Base-by-base conservation (phyloP, 441 rosid genomes). In the Bruguiera hainesii region DNA sequence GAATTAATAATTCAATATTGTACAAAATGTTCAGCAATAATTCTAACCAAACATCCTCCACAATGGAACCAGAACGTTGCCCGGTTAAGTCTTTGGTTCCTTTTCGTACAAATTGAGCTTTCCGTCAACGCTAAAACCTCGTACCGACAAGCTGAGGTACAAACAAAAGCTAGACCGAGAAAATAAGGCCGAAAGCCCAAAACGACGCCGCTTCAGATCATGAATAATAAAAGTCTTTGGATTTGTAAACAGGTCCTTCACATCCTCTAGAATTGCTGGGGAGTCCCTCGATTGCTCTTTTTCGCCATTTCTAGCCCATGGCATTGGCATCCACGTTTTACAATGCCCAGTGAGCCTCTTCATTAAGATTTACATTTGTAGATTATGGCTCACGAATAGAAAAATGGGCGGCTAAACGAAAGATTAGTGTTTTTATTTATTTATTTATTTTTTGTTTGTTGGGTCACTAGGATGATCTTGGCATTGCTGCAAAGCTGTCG, bases 401-500 rank as follows among this genome's bases (percentile, higher is more conserved):
- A 9, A 37, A 37, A 9, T n/a, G 52, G 15, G n/a, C 21, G 9
- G 58, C 42, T 29, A 16, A 10, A 62, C 7, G 13, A 55, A 25
- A 66, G 11, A 21, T 5, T 10, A 9, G 15, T 52, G 7, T 11
- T 15, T 52, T 52, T 23, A 9, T 1, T 52, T 28, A 16, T 57
- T 60, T 9, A 26, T 11, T 52, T 23, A 9, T 1, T 52, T 28
- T 20, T 57, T 60, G 6, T 55, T 56, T 51, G 29, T 9, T 9
- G 28, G 48, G 28, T 20, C 29, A 37, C n/a, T 74, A 94, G 97
- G 96, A 94, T 80, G 81, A 33, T 20, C 90, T 91, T 64, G 98
- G 98, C 51, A 91, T 94, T 63, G 94, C 91, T 21, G 98, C 99
- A 0, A 91, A 85, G 76, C 75, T 94, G 29, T 94, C 94, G 5